These are phyloP conservation scores for Rhizopogon vesiculosus DNA, from an alignment of 768 basidiomycete genomes.

Conservation along the genomic window DNA sequence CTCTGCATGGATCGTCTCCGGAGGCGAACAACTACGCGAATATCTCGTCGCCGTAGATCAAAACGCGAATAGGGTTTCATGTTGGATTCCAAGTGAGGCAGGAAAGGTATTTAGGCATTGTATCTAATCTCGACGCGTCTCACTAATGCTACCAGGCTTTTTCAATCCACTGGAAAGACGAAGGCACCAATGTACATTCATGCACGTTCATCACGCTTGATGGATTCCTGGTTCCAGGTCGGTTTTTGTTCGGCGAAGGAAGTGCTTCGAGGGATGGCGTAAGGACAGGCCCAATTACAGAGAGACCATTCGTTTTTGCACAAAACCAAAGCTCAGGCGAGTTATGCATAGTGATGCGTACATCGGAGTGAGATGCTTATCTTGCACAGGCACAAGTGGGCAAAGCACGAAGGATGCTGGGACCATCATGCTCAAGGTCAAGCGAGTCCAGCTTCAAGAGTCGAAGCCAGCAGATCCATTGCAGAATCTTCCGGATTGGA, in stretches of 20 bases:
- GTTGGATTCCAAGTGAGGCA: conserved; percentile 63
- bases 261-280: conserved; percentile 49
- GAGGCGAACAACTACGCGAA: conserved; percentile 46
- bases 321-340: conserved; percentile 35
- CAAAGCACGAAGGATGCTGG: conserved; percentile 37
- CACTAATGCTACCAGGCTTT: conserved; percentile 38
- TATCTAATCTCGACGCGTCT: conserved; percentile 4
- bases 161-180: conserved; percentile 61
- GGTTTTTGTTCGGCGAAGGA: conserved; percentile 56
- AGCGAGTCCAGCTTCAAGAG: conserved; percentile 22
- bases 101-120: conserved; percentile 41
- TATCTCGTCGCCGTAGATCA: conserved; percentile 50
- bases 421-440: conserved; percentile 50
- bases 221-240: conserved; percentile 56
- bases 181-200: conserved; percentile 46
- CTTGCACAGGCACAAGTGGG: conserved; percentile 9
- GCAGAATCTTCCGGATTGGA: conserved; percentile 31
- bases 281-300: conserved; percentile 42
- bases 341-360: conserved; percentile 2
- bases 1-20: conserved; percentile 64
- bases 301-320: conserved; percentile 61
- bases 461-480: conserved; percentile 39
- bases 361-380: neutral
- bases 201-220: conserved; percentile 64
- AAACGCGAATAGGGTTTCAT: conserved; percentile 43